Evolutionary conservation across 306 rosid species (phyloP), one percentile per base, ranked within the genome.

Genomic region (Lablab purpureus): DNA sequence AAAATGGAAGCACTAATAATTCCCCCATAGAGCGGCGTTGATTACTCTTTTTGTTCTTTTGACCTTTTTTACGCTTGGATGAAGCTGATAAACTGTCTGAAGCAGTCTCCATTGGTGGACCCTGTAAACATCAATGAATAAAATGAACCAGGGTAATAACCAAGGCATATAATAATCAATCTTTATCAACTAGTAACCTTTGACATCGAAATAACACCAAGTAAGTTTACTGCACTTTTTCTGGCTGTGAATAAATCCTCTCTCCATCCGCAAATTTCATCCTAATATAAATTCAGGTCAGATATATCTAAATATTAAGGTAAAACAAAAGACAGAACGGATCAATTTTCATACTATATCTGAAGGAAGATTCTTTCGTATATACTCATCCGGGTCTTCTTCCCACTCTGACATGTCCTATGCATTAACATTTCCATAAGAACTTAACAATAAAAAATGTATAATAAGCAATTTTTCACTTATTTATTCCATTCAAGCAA

Each of bases 391-490:
- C 54, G 92, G 86, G 71, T 93, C 98, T 82, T 93, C 97, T 86
- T 91, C 98, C 98, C 98, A 93, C 87, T 93, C 98, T 18, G 83
- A 52, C 43, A 85, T 51, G 84, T 93, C 98, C 98, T 93, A 71
- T 51, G 56, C 36, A 60, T 74, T 47, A 66, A 75, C 59, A 79
- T 87, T 81, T 79, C 52, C 85, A 83, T 22, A 69, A 47, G 27
- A 77, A 73, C 71, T 23, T 43, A 69, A 77, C 28, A 67, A 56
- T 60, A 75, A 64, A 67, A 3, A 10, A 13, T 40, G 34, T 52
- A 37, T 62, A 72, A 49, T 75, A 70, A 74, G 80, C 70, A 78
- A 63, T 60, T 55, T 10, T 67, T 71, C 8, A 46, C 27, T 6
- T 51, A 60, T 50, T 22, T 40, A 85, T 34, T 30, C 51, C 68